These are phyloP conservation scores for Saprolegnia diclina DNA, from an alignment of 352 stramenopile species.

Conservation along the genomic window DNA sequence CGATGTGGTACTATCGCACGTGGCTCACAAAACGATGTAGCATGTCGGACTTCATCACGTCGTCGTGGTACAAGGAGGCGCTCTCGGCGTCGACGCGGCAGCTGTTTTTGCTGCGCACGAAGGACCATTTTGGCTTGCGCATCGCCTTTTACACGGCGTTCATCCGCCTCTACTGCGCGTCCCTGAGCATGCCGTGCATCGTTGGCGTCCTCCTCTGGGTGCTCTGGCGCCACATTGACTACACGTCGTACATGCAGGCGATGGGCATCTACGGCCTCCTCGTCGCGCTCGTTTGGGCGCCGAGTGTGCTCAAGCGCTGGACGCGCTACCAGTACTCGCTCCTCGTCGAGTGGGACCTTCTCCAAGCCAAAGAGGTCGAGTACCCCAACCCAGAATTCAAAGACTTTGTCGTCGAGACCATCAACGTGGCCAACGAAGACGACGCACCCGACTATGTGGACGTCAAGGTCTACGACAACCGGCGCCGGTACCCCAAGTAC, in stretches of 20 bases:
- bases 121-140: constrained; percentile 57
- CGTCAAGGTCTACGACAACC: constrained; percentile 51
- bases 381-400: constrained; percentile 50
- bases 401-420: constrained; percentile 48
- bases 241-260: constrained; percentile 46
- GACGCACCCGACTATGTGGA: constrained; percentile 55
- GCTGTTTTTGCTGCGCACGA: constrained; percentile 49
- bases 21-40: constrained; percentile 2
- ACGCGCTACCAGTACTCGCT: constrained; percentile 56
- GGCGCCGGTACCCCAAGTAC: constrained; percentile 53
- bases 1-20: not conserved
- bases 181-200: constrained; percentile 45
- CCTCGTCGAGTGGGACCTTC: constrained; percentile 55
- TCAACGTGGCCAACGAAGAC: constrained; percentile 51
- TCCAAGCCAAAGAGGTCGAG: constrained; percentile 44
- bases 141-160: constrained; percentile 59
- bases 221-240: constrained; percentile 52
- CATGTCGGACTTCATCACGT: constrained; percentile 58
- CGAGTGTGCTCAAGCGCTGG: constrained; percentile 55
- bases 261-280: constrained; percentile 47
- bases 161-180: constrained; percentile 49
- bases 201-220: constrained; percentile 45
- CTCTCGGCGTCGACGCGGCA: constrained; percentile 38
- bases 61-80: constrained; percentile 47
- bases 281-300: constrained; percentile 49